These are phyloP conservation scores for Annulohypoxylon bovei DNA, from an alignment of 495 filamentous ascomycete genomes.

Conservation along the genomic window DNA sequence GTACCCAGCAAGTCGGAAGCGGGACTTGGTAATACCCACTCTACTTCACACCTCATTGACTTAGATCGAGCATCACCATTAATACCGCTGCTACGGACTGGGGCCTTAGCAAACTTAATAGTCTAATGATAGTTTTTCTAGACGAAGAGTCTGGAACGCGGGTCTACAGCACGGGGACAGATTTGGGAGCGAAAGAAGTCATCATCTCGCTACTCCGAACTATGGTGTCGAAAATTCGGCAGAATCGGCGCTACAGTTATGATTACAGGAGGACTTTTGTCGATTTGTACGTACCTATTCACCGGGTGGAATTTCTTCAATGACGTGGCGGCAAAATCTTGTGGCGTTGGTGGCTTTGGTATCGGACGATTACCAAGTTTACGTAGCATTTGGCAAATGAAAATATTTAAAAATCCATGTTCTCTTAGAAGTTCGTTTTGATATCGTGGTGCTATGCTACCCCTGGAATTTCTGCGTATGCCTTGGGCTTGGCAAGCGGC, in stretches of 20 bases:
- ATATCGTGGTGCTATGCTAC: no score
- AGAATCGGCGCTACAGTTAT: background rate
- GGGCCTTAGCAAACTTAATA: constrained; percentile 34
- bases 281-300: background rate
- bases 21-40: background rate
- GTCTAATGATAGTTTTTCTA: constrained; percentile 32
- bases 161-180: background rate
- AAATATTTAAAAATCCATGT: constrained; percentile 4
- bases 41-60: background rate
- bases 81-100: constrained; percentile 23
- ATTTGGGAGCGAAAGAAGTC: background rate
- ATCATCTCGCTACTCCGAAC: background rate
- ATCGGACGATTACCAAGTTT: constrained; percentile 4
- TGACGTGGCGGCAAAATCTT: constrained; percentile 10
- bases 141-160: constrained; percentile 1
- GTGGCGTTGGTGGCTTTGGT: constrained; percentile 15
- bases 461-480: no score
- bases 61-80: constrained; percentile 20
- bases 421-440: background rate
- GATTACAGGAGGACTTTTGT: constrained; percentile 15
- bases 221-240: background rate
- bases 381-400: constrained; percentile 25
- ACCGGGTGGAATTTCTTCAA: constrained; percentile 15
- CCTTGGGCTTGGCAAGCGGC: background rate
- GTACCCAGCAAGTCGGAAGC: background rate